Evolutionary conservation across 139 green algal species (phyloP), one percentile per base, ranked within the genome.

Genomic region (Edaphochlamys debaryana): DNA sequence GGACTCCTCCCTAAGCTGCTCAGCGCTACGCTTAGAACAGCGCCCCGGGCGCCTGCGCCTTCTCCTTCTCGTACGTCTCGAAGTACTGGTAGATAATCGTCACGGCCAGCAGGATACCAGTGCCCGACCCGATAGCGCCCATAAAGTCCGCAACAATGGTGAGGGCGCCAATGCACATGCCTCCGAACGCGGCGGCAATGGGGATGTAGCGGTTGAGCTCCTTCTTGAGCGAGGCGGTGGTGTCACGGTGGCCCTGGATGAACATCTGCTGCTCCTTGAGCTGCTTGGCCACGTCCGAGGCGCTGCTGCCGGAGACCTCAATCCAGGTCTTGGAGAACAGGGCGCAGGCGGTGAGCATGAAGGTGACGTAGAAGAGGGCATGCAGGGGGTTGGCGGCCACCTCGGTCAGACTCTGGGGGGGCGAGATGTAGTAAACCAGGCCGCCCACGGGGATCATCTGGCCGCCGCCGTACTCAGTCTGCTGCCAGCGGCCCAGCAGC

Each of bases 301-400:
- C 96, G 45, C 89, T 96, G 52, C 95, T 96, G 50, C 97, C 98
- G 0, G 94, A 98, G n/a, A 99, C 96, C 92, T 99, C 98, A 82
- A 99, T 99, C 98, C 98, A 99, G 48, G 96, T 99, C 94, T 99
- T 99, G 85, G 96, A 99, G 92, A 99, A 99, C n/a, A 99, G 88
- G 6, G 97, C 97, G 89, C 97, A 99, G 23, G 97, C 96, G 22
- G 94, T 91, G 50, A 99, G 94, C 97, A 99, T 99, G 94, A 99
- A 99, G 58, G 91, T 89, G 19, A 99, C 88, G 89, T 99, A 99
- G 91, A 99, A 98, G 7, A 99, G 45, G 4, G 97, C 95, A 87
- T 99, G 98, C 82, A 99, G 84, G 13, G 98, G 98, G 91, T 99
- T 97, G 67, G 91, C 88, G 29, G 97, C 96, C 62, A 98, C 90